Percentiles rank a stretch among this genome's conserved stretches.
phyloP scores from a whole-genome alignment of 1,284 basidiomycete genomes.

The Takashimella koratensis region DNA sequence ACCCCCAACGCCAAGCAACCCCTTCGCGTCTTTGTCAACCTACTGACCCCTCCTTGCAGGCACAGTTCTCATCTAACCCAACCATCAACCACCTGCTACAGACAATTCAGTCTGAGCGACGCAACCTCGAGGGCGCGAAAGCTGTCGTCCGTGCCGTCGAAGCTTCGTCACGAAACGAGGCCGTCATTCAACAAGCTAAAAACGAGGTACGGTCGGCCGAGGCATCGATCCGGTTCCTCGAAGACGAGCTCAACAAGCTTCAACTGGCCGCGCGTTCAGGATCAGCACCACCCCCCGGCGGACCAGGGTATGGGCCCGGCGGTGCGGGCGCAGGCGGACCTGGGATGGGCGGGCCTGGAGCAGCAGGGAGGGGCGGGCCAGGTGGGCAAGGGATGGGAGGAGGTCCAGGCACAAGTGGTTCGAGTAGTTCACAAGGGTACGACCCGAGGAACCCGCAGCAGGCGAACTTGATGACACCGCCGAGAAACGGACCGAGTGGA shows the following conservation, averaged over 20 bases:
- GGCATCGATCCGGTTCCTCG: slow-evolving; percentile 46
- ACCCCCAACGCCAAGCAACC: no score
- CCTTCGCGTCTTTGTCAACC: no score
- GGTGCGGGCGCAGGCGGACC: slow-evolving; percentile 1
- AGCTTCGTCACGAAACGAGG: slow-evolving; percentile 47
- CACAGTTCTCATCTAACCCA: slow-evolving; percentile 20
- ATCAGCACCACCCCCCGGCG: slow-evolving; percentile 1
- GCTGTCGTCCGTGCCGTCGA: slow-evolving; percentile 48
- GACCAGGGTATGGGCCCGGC: slow-evolving; percentile 1
- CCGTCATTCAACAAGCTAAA: slow-evolving; percentile 49
- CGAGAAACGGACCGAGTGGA: slow-evolving; percentile 9
- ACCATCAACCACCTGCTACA: slow-evolving; percentile 42
- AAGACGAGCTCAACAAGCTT: slow-evolving; percentile 47
- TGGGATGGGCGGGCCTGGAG: slow-evolving; percentile 3
- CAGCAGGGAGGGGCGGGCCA: slow-evolving; percentile 5
- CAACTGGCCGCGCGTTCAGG: slow-evolving; percentile 22
- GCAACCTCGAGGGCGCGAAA: slow-evolving; percentile 49
- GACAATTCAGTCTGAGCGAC: slow-evolving; percentile 44
- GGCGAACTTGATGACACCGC: slow-evolving; percentile 15
- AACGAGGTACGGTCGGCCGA: slow-evolving; percentile 48
- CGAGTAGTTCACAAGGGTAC: not conserved
- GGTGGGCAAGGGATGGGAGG: slow-evolving; percentile 5
- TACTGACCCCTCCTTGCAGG: not conserved
- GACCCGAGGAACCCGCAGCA: not conserved
- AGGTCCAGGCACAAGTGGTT: not conserved